Base-by-base conservation (phyloP, 2,329 filamentous ascomycete genomes). In the Scytalidium lignicola region DNA sequence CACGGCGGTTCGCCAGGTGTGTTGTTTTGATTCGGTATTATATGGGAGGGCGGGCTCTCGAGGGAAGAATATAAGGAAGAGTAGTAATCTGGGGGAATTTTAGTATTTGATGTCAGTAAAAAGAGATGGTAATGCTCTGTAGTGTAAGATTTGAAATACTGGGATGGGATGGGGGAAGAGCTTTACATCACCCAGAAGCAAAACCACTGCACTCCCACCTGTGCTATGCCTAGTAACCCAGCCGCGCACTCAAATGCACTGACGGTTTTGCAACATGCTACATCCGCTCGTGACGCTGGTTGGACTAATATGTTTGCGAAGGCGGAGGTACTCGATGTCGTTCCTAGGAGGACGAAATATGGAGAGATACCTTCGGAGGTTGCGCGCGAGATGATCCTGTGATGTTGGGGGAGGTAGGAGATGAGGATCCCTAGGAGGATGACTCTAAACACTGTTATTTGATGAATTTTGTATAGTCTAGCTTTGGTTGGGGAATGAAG, bases 51-150 rank as follows among this genome's bases (percentile, higher is more conserved):
- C 73, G 69, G 74, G 59, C 2, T 76, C 76, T 60, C 85, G 83
- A 29, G 88, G 88, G 70, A 95, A 96, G 76, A 95, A 99, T 59
- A 95, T 81, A 50, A 97, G 80, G 70, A 95, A 99, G n/a, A 99
- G 79, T 18, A 95, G 74, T 46, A 97, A 83, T 57, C 92, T 97
- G 58, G 20, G 10, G n/a, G n/a, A n/a, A n/a, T n/a, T n/a, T n/a
- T n/a, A n/a, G n/a, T n/a, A n/a, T n/a, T n/a, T n/a, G n/a, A n/a
- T n/a, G n/a, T n/a, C n/a, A n/a, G n/a, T n/a, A n/a, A n/a, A n/a
- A n/a, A n/a, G n/a, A n/a, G n/a, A n/a, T n/a, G n/a, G n/a, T n/a
- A n/a, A n/a, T n/a, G n/a, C n/a, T n/a, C n/a, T n/a, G n/a, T n/a
- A n/a, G n/a, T n/a, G n/a, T n/a, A n/a, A n/a, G n/a, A n/a, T n/a